Evolutionary conservation across 75 land plant genomes (phyloP), one percentile per base, ranked within the genome.

Genomic region (Chamaecyparis obtusa): DNA sequence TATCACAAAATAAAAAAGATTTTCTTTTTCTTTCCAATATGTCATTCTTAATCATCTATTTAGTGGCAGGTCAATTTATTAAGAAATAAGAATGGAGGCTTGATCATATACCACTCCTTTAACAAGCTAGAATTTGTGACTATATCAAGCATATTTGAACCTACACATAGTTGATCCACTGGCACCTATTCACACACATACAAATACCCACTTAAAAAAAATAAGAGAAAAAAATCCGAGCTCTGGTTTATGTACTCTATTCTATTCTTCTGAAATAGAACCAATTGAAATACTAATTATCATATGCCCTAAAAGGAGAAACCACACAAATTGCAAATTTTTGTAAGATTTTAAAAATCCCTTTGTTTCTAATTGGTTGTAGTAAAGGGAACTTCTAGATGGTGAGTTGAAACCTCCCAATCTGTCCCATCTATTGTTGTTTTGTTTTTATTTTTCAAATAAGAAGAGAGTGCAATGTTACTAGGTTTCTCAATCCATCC

Each of bases 271-370:
- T 43, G 9, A 24, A 43, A 43, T n/a, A 80, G 43, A 80, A 43
- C 39, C 27, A 90, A 32, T 46, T 81, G 69, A 36, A 86, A 46
- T 89, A 27, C 64, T 78, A 87, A 91, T 93, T 89, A 96, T 96
- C 92, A 96, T 93, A 60, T 96, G 96, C 43, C 98, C 98, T 49
- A 96, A 96, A 43, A 90, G 89, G 56, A 96, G 92, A 86, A 96
- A 93, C 98, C 98, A 96, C 80, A 92, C 95, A 87, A 96, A 96
- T 17, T 87, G 90, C 14, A 96, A 69, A 87, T 96, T 96, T 72
- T 92, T 87, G 90, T 94, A 88, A 6, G 92, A 89, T 87, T 93
- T 96, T 21, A 84, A 86, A 87, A 93, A 95, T n/a, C 89, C 98
- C 86, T 87, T 94, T 51, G 98, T 96, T 36, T 7, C 79, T 41